Base-by-base conservation (phyloP, 2,329 filamentous ascomycete genomes). In the Colletotrichum zoysiae region DNA sequence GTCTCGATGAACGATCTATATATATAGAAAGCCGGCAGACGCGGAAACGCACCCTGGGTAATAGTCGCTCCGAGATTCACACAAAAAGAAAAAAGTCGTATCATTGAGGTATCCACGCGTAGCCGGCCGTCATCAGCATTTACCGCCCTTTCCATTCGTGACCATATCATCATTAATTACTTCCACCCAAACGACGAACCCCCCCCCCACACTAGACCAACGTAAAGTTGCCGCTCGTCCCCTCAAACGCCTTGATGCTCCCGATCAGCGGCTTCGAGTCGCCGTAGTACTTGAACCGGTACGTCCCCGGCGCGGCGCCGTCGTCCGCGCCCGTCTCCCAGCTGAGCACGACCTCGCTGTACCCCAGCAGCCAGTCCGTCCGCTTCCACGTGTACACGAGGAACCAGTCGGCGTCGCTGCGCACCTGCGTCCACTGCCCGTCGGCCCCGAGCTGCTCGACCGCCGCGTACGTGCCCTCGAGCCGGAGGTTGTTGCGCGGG, bases 401-500 rank as follows among this genome's bases (percentile, higher is more conserved):
- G 73, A 90, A 90, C 95, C 95, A 98, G 79, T 98, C 95, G 5
- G 83, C 83, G 78, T 98, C 95, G 71, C 91, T 89, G 20, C 90
- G 86, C 3, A 96, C 88, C 51, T 84, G 85, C 9, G 80, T 82
- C 95, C 95, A 98, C 0, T 63, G 67, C 3, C 76, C 77, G 18
- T 78, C 50, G 16, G 14, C 83, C 38, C 78, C 77, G 44, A 86
- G 79, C 59, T 89, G 85, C 83, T 98, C 95, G 0, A 98, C 88
- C 0, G 92, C 89, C 0, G 91, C 91, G 80, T 90, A 98, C 0
- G 94, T 97, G 3, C 86, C 87, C 77, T 93, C 95, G 2, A 94
- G 89, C 2, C 90, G 89, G 40, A 98, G 88, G 74, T 97, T 93
- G 80, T 98, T 98, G 40, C 95, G 89, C 20, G 95, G 95, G 77